A percentile compares a stretch with the other conserved stretches of the same genome.
Conservation (phyloP, 1,284 basidiomycete genomes). For the Agaricales sp. region DNA sequence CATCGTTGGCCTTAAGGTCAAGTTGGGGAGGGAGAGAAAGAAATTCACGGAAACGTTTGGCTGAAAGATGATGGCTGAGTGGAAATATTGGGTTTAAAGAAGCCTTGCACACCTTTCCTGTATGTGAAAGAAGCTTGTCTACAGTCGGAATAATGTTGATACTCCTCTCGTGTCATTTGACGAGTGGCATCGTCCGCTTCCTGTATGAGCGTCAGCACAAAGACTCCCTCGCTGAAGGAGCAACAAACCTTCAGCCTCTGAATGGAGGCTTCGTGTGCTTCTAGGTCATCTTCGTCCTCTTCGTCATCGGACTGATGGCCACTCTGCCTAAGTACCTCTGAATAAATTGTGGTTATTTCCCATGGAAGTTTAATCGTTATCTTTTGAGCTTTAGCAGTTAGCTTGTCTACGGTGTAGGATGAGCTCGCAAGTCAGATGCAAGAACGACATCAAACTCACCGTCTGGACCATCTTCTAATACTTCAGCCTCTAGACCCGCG, state of each 20-base stretch:
- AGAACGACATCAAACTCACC: constrained; percentile 27
- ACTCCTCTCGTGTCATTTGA: constrained; percentile 94
- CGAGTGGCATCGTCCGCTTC: constrained; percentile 94
- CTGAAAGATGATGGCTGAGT: constrained; percentile 26
- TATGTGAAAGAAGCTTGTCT: constrained; percentile 96
- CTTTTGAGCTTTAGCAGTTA: constrained; percentile 80
- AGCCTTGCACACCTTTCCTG: constrained; percentile 62
- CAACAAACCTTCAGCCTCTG: constrained; percentile 64
- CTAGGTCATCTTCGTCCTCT: constrained; percentile 93
- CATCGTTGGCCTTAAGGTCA: constrained; percentile 89
- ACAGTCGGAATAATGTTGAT: constrained; percentile 96
- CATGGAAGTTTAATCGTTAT: constrained; percentile 94
- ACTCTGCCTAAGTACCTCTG: constrained; percentile 65
- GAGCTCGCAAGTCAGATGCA: constrained; percentile 1
- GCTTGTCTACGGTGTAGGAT: constrained; percentile 45
- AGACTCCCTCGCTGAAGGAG: background rate
- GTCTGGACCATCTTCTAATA: constrained; percentile 68
- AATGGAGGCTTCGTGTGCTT: constrained; percentile 91
- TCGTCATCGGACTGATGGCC: constrained; percentile 82
- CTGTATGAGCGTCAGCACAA: constrained; percentile 24
- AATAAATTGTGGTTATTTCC: constrained; percentile 90
- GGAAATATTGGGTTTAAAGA: background rate
- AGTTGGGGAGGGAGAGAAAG: constrained; percentile 85
- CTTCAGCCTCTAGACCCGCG: constrained; percentile 73
- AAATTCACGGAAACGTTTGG: constrained; percentile 93